A percentile compares a stretch with the other conserved stretches of the same genome.
These are phyloP conservation scores for Citrus medica DNA, from an alignment of 345 rosid species.

Conservation along the genomic window DNA sequence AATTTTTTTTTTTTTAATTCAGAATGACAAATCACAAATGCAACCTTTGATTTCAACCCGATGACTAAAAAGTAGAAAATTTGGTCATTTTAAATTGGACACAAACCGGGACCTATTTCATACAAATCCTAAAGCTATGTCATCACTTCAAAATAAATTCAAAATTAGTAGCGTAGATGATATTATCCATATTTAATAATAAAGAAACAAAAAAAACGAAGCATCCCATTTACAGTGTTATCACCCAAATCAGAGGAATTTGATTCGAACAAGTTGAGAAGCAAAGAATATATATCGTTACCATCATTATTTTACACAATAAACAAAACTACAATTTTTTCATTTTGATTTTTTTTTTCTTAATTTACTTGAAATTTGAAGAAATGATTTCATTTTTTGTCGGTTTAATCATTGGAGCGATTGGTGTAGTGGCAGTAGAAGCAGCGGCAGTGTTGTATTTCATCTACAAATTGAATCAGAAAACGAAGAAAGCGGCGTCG, in stretches of 20 bases:
- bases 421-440: constrained; percentile 32
- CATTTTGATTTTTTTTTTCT: neutral
- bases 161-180: neutral
- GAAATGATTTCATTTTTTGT: constrained; percentile 21
- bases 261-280: neutral
- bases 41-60: too few species aligned
- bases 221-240: neutral
- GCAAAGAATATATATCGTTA: neutral
- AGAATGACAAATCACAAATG: fast-evolving
- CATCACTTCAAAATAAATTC: too few species aligned
- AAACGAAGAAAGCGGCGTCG: constrained; percentile 9
- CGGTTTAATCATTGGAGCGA: constrained; percentile 47
- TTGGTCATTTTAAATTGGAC: neutral
- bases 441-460: constrained; percentile 30
- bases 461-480: constrained; percentile 35
- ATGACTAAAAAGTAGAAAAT: too few species aligned
- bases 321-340: neutral
- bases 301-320: neutral
- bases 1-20: too few species aligned
- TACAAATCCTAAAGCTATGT: too few species aligned
- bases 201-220: neutral
- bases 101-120: neutral
- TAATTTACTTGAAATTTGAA: neutral
- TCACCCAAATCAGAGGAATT: neutral
- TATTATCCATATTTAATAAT: neutral